Conservation (phyloP, 345 rosid species). For the Iberis pinnata region DNA sequence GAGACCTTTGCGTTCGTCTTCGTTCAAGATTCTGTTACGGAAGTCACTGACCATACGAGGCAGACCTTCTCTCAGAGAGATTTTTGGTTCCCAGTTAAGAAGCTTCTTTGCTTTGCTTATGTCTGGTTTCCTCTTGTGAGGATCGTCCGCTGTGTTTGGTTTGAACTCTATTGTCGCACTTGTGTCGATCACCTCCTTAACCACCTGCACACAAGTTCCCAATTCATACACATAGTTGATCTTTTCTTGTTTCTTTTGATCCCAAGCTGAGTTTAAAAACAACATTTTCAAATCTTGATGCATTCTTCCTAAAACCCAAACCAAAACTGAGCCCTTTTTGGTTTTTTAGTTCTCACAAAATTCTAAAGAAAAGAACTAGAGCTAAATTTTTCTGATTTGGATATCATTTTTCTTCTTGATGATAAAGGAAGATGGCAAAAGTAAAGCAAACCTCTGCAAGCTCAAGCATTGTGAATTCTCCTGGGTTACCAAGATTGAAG, state of each 20-base stretch:
- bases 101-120: slow-evolving; percentile 84
- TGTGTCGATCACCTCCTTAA: slow-evolving; percentile 85
- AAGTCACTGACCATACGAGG: slow-evolving; percentile 95
- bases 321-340: not conserved
- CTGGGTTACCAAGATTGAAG: slow-evolving; percentile 94
- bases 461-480: slow-evolving; percentile 97
- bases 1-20: slow-evolving; percentile 69
- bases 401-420: not conserved
- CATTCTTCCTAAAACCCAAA: not conserved
- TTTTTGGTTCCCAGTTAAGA: slow-evolving; percentile 90
- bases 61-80: slow-evolving; percentile 69
- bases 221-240: not conserved
- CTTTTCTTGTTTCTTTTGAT: not conserved
- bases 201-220: slow-evolving; percentile 45
- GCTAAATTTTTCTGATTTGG: not conserved
- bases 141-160: slow-evolving; percentile 94
- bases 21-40: slow-evolving; percentile 74
- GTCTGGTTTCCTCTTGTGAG: slow-evolving; percentile 93
- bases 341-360: not conserved
- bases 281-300: not conserved
- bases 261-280: slow-evolving; percentile 7
- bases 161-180: slow-evolving; percentile 84
- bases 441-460: slow-evolving; percentile 77
- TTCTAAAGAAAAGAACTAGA: not conserved
- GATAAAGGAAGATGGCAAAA: not conserved